Conservation (phyloP, 345 rosid species). For the Cardamine resedifolia region DNA sequence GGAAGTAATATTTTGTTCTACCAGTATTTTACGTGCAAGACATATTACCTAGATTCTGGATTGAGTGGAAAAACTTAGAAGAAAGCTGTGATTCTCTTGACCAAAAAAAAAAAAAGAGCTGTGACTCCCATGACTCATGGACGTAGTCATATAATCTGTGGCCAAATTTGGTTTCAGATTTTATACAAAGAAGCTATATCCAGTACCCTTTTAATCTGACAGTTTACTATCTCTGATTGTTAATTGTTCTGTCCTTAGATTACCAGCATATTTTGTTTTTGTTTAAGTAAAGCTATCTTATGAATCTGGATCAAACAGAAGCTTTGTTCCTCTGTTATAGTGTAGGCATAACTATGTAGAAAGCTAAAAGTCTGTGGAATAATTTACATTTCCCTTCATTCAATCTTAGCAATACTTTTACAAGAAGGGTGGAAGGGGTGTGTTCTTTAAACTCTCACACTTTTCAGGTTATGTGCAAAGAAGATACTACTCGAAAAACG, state of each 20-base stretch:
- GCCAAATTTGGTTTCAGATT: conserved; percentile 9
- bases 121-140: conserved; percentile 3
- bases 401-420: conserved; percentile 6
- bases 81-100: conserved; percentile 3
- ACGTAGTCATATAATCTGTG: conserved; percentile 10
- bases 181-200: neutral
- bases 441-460: neutral
- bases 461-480: conserved; percentile 83
- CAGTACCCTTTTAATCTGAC: neutral
- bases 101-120: neutral
- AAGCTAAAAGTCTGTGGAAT: conserved; percentile 7
- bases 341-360: neutral
- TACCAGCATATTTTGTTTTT: neutral
- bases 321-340: neutral
- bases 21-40: neutral
- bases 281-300: neutral
- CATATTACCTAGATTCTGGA: neutral
- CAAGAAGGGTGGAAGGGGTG: neutral
- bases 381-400: conserved; percentile 3
- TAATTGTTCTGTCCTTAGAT: neutral
- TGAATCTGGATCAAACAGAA: conserved; percentile 3
- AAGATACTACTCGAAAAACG: conserved; percentile 82
- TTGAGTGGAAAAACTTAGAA: neutral
- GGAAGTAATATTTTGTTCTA: neutral
- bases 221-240: neutral